Base-by-base conservation (phyloP, 2,329 filamentous ascomycete species). In the Cladophialophora yegresii region DNA sequence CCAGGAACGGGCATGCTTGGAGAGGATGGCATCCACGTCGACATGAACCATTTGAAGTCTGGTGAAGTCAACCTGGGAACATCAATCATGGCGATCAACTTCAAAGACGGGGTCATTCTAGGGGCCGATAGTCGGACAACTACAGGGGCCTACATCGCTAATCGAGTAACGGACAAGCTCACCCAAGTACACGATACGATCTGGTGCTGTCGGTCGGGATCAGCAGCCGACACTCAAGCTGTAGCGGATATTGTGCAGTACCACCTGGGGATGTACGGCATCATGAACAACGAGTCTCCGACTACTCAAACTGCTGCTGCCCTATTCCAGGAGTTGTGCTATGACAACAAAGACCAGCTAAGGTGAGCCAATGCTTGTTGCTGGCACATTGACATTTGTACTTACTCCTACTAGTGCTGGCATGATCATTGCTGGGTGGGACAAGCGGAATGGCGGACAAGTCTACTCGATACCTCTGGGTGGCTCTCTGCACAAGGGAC, bases 1-100 rank as follows among this genome's bases (percentile, higher is more conserved):
- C 76, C 77, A 68, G 74, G 75, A 59, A 77, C 77, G 65, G 79
- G 79, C 60, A 75, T 78, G 76, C 75, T 81, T 22, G 78, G 78
- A 53, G 78, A 81, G 77, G 95, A 99, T 93, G 95, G 95, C 77
- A 98, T 99, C 77, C 95, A 99, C 79, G 85, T 99, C 73, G 95
- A 99, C 77, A 99, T 99, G 95, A 91, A 98, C 75, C 89, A 95
- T 76, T 83, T 99, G 79, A 99, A 99, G 88, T 95, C 92, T 80
- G 95, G 95, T 68, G 95, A 99, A 83, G 93, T 99, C 77, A 99
- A 99, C 82, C 84, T 99, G 73, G 95, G 95, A 82, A 99, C 95
- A 68, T 98, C 95, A 62, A 98, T 99, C 78, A 99, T 99, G 95
- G 95, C 95, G 67, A 93, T 98, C 78, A 98, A 96, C 75, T 99